Percentiles rank a stretch among this genome's conserved stretches.
These are phyloP conservation scores for Coemansia nantahalensis DNA, from an alignment of 192 early-diverging fungal species.

Conservation along the genomic window DNA sequence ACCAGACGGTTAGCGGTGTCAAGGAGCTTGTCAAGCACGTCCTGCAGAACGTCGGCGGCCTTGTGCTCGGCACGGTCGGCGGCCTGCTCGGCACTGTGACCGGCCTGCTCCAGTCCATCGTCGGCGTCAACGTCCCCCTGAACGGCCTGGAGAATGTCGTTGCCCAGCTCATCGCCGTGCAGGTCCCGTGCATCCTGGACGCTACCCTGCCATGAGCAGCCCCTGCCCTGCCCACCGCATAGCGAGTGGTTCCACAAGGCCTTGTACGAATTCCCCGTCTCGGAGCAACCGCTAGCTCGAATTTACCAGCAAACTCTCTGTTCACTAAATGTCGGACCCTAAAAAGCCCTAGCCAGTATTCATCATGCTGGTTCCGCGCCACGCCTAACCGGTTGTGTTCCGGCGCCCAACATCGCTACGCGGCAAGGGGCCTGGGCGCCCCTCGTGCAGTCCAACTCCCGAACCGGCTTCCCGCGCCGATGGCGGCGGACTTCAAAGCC, in stretches of 20 bases:
- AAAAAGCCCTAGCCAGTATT: too few relatives aligned
- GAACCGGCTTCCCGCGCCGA: too few relatives aligned
- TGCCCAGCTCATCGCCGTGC: conserved; percentile 36
- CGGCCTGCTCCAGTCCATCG: conserved; percentile 23
- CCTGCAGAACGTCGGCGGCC: conserved; percentile 32
- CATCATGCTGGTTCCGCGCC: too few relatives aligned
- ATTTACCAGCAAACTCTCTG: too few relatives aligned
- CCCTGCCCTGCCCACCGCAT: conserved; percentile 38
- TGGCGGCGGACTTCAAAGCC: too few relatives aligned
- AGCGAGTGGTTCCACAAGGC: not conserved
- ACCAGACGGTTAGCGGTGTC: conserved; percentile 41
- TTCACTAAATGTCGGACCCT: too few relatives aligned
- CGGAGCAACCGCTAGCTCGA: too few relatives aligned
- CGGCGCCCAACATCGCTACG: too few relatives aligned
- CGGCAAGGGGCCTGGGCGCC: too few relatives aligned
- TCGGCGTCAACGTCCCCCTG: conserved; percentile 31
- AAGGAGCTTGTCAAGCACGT: conserved; percentile 44
- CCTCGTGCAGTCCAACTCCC: too few relatives aligned
- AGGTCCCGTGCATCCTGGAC: conserved; percentile 46
- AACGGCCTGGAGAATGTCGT: conserved; percentile 30
- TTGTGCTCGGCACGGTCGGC: conserved; percentile 23
- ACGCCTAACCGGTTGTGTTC: too few relatives aligned
- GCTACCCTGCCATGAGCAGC: conserved; percentile 38
- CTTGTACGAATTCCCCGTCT: too few relatives aligned
- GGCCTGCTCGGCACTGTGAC: conserved; percentile 33